These are phyloP conservation scores for Fusarium drepaniforme DNA, from an alignment of 2,329 filamentous ascomycete genomes.

Conservation along the genomic window DNA sequence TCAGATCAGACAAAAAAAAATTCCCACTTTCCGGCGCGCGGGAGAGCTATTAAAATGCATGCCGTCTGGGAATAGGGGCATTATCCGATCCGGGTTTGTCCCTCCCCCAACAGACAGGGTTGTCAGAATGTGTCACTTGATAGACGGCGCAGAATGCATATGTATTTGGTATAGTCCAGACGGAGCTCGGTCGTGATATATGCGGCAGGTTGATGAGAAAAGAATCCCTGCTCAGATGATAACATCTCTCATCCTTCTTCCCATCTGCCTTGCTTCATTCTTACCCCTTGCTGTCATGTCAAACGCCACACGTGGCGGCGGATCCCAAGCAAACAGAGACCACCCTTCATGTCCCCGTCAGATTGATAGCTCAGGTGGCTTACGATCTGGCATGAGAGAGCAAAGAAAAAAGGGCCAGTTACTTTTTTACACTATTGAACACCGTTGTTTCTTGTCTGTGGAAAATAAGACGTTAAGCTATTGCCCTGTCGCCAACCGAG, in stretches of 20 bases:
- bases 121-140: neutral
- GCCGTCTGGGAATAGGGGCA: slow-evolving; percentile 4
- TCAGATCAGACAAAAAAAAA: neutral
- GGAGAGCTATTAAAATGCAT: slow-evolving; percentile 3
- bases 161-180: neutral
- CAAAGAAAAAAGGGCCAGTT: neutral
- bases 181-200: neutral
- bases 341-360: neutral
- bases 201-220: neutral
- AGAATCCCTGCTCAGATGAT: neutral
- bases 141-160: neutral
- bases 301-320: slow-evolving; percentile 10
- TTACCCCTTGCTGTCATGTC: slow-evolving; percentile 5
- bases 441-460: slow-evolving; percentile 13
- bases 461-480: slow-evolving; percentile 8
- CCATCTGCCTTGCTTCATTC: neutral
- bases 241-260: neutral
- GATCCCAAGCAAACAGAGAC: neutral
- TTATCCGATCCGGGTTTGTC: neutral
- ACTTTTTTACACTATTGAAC: slow-evolving; percentile 9
- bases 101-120: neutral
- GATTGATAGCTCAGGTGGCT: neutral
- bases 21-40: neutral
- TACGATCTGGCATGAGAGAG: neutral
- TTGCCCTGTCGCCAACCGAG: slow-evolving; percentile 13